Evolutionary conservation across 2,329 filamentous ascomycete species (phyloP).

Genomic region (Leptosphaerulina australis): DNA sequence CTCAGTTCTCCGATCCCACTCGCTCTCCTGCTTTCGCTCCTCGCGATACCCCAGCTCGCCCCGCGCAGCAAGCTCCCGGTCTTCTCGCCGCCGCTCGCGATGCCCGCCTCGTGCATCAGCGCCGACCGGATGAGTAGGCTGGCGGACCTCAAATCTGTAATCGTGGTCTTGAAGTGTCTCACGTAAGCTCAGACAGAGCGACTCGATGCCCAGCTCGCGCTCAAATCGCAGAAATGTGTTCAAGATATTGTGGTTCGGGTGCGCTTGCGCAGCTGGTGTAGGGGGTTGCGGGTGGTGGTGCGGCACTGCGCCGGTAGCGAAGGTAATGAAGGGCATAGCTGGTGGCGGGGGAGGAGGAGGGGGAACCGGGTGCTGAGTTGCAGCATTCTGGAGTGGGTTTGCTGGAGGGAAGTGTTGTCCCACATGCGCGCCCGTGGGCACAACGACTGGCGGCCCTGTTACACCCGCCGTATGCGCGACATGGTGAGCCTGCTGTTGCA

Average conservation of each 20-base stretch:
- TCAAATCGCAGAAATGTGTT: constrained; percentile 45
- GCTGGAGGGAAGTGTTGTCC: constrained; percentile 1
- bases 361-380: background rate
- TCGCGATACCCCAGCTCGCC: constrained; percentile 10
- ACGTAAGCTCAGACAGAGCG: constrained; percentile 42
- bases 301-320: constrained; percentile 6
- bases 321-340: constrained; percentile 29
- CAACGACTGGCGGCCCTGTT: background rate
- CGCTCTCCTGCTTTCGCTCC: background rate
- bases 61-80: constrained; percentile 3
- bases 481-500: constrained; percentile 36
- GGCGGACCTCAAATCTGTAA: background rate
- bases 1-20: background rate
- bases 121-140: background rate
- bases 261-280: background rate
- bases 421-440: background rate
- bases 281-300: constrained; percentile 12
- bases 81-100: constrained; percentile 8
- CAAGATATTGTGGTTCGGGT: constrained; percentile 18
- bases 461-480: constrained; percentile 18
- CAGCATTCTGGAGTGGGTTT: background rate
- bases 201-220: constrained; percentile 46
- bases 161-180: constrained; percentile 24
- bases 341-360: constrained; percentile 30
- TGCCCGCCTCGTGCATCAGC: background rate